Base-by-base conservation (phyloP, 768 basidiomycete species). In the Termitomyces eurrhizus region DNA sequence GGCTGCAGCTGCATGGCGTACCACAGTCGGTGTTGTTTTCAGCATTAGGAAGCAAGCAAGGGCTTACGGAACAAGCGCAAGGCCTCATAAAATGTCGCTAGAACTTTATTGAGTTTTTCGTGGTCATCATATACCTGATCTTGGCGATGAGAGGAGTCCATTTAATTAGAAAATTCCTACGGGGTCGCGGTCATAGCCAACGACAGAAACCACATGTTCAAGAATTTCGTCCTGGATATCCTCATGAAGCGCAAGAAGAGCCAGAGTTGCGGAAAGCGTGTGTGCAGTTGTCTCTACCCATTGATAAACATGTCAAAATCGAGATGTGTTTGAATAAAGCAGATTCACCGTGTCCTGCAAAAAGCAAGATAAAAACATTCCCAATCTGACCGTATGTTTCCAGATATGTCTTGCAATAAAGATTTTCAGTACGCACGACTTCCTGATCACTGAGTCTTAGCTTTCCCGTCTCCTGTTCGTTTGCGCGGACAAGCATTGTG, bases 311-410 rank as follows among this genome's bases (percentile, higher is more conserved):
- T 49, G 36, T 63, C 32, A 18, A 13, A 12, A 45, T 26, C 52
- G 7, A 33, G 2, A 29, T 8, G 13, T 13, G 24, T 29, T 32
- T 18, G n/a, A 33, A 21, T 1, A 9, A 5, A 41, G 39, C n/a
- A 7, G 14, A 56, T 72, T 41, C 61, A 79, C 84, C 84, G 66
- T 86, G 83, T 4, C 86, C 85, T 33, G 84, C 84, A 39, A 87
- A 79, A 12, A 87, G 69, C 63, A 83, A 69, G 12, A 78, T 64
- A 62, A 78, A 84, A 0, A 83, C 66, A 56, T 84, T 84, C 4
- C 82, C 83, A 46, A 83, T 81, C 82, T 83, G 52, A 35, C 26
- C 2, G 36, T 21, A 56, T 35, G 36, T 21, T 16, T 7, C 24
- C 14, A 33, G 42, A 21, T 21, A 24, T 14, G 14, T 18, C n/a